Evolutionary conservation across 2,329 filamentous ascomycete species (phyloP), one percentile per base, ranked within the genome.

Genomic region (Fusarium anthophilum): DNA sequence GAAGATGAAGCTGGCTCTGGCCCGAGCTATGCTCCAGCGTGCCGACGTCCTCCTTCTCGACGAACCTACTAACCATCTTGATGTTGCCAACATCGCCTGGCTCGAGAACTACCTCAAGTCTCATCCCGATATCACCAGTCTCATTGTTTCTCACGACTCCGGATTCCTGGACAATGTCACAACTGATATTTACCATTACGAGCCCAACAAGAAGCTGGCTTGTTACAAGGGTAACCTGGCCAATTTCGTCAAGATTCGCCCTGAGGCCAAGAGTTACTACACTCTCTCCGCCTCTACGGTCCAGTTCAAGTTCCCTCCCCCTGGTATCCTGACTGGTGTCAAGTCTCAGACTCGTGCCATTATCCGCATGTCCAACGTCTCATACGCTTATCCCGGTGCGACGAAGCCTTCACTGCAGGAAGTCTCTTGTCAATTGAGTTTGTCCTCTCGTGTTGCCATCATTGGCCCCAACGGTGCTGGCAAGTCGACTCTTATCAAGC

Each of bases 1-100:
- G 96, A 98, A 98, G 90, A 99, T 99, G 96, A 99, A 99, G 91
- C 87, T 99, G 70, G 96, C 96, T 75, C 86, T 99, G 83, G 96
- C 96, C 59, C 91, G 96, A 79, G 96, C 96, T 74, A 98, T 99
- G 95, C 89, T 99, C 79, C 94, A 96, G 88, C 93, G 92, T 80
- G 96, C 96, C n/a, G 96, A 99, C 82, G 95, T 99, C 57, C 89
- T 99, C 66, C 88, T 99, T 58, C 91, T 99, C 66, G 96, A 99
- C 89, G 96, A 99, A 90, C 96, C 96, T 83, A 99, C 96, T 79
- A 99, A 99, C 87, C 96, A 99, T 85, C 87, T 99, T 82, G 96
- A 99, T 82, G 95, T 98, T 78, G 91, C 91, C 80, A 98, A 98
- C 83, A 95, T 99, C 78, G 94, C 93, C 76, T 99, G 96, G 96